Evolutionary conservation across 2,329 filamentous ascomycete species (phyloP).

Genomic region (Penicillium brevicompactum): DNA sequence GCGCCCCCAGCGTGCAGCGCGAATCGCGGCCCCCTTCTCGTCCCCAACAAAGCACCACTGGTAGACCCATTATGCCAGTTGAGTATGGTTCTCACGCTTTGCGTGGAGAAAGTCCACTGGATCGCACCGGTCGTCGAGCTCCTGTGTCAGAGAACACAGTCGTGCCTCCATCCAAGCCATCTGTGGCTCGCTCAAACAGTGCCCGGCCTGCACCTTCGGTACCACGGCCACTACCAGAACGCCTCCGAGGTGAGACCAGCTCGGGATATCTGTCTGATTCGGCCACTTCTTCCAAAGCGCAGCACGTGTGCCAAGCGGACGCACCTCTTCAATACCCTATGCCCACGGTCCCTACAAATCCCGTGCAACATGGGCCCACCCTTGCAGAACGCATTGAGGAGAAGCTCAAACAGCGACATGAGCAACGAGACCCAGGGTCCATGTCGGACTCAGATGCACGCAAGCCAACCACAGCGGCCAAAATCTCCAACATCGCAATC

Average conservation of each 20-base stretch:
- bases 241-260: constrained; percentile 13
- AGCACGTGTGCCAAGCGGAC: constrained; percentile 1
- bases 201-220: constrained; percentile 14
- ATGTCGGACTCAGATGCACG: constrained; percentile 17
- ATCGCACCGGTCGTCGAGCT: constrained; percentile 13
- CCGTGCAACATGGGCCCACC: constrained; percentile 15
- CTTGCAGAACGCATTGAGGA: constrained; percentile 39
- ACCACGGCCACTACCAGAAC: constrained; percentile 5
- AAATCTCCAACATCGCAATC: constrained; percentile 4
- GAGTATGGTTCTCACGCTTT: constrained; percentile 12
- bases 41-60: not conserved
- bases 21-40: constrained; percentile 10
- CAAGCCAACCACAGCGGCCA: not conserved
- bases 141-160: constrained; percentile 5
- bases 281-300: constrained; percentile 9
- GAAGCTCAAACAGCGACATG: constrained; percentile 34
- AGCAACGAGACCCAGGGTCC: constrained; percentile 24
- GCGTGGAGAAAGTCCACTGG: constrained; percentile 1
- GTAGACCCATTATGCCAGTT: constrained; percentile 1
- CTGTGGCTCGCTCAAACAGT: constrained; percentile 24
- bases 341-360: constrained; percentile 3
- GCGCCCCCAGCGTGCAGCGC: not conserved
- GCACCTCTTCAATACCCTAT: not conserved
- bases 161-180: not conserved
- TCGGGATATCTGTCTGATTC: constrained; percentile 29